Conservation (phyloP, 2,329 filamentous ascomycete species). For the Pseudopyricularia javanii region DNA sequence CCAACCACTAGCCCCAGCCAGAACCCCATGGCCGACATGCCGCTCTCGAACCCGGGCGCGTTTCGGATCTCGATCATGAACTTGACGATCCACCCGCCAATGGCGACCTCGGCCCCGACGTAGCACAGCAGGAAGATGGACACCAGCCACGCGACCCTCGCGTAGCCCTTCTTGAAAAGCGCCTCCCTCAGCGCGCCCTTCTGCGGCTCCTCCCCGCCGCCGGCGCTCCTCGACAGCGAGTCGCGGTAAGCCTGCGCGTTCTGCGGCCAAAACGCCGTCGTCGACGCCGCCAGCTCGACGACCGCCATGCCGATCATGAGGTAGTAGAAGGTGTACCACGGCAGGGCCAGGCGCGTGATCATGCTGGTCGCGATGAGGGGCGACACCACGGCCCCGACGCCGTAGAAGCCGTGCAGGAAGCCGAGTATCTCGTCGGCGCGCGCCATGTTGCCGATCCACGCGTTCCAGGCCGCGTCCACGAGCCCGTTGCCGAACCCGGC, state of each 20-base stretch:
- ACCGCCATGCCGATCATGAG: slow-evolving; percentile 51
- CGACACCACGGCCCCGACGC: slow-evolving; percentile 55
- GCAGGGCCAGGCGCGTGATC: slow-evolving; percentile 47
- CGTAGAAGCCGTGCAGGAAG: slow-evolving; percentile 60
- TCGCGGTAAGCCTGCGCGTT: slow-evolving; percentile 44
- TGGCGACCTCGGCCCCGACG: slow-evolving; percentile 59
- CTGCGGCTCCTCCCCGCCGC: background rate
- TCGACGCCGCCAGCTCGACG: slow-evolving; percentile 40
- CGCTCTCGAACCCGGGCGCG: slow-evolving; percentile 57
- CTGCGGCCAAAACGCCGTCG: slow-evolving; percentile 50
- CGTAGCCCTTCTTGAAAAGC: background rate
- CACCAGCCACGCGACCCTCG: slow-evolving; percentile 57
- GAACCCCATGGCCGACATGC: slow-evolving; percentile 67
- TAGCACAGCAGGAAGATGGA: slow-evolving; percentile 67
- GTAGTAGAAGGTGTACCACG: slow-evolving; percentile 69
- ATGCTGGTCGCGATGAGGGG: slow-evolving; percentile 63
- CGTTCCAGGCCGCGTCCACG: slow-evolving; percentile 47
- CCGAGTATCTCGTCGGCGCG: slow-evolving; percentile 63
- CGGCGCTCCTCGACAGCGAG: background rate
- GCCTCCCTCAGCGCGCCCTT: slow-evolving; percentile 24
- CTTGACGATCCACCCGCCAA: slow-evolving; percentile 61
- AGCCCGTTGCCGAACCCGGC: slow-evolving; percentile 63
- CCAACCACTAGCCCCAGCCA: slow-evolving; percentile 75
- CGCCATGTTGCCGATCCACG: slow-evolving; percentile 58
- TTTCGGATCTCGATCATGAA: slow-evolving; percentile 75